Evolutionary conservation across 371 early-diverging fungal species (phyloP), one percentile per base, ranked within the genome.

Genomic region (Mortierella sp.): DNA sequence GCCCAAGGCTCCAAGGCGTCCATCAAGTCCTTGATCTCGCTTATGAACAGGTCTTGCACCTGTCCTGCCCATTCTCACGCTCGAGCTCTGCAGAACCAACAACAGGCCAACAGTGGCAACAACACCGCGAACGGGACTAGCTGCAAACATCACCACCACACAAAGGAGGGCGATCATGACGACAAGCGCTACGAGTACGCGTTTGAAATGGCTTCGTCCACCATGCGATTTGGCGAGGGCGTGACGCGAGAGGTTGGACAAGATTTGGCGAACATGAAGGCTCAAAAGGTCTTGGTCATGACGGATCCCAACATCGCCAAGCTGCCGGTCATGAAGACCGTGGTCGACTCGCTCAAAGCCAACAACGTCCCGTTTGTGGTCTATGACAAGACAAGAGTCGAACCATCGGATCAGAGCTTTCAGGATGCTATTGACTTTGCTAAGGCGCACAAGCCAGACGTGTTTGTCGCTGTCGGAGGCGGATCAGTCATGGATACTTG

Each of bases 401-500:
- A 96, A 64, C 96, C 96, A 28, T 92, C 94, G 9, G 96, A 96
- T 79, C 41, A 55, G 56, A 88, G 88, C 69, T 93, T 94, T 73
- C 84, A 88, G 79, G 79, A 89, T 21, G 95, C 95, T 19, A 94
- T 96, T 63, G 89, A 86, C 7, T 94, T 92, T 57, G 90, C 92
- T 43, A 88, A 91, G 61, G 53, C 80, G 25, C 89, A 94, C 61
- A 76, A 80, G 39, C 92, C 94, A 17, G 95, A 92, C 71, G 90
- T 92, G 3, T 91, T 93, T 69, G 85, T 96, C n/a, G 96, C 96
- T 19, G 94, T 96, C 6, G 96, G 96, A 55, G 96, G 96, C 59
- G 96, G 96, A n/a, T 94, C 94, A 2, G 92, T 92, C 29, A 95
- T 96, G 61, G 96, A 96, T 71, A 96, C 96, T 12, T 86, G 94